Evolutionary conservation across 1,284 basidiomycete genomes (phyloP), one percentile per base, ranked within the genome.

Genomic region (Cryptococcus sp.): DNA sequence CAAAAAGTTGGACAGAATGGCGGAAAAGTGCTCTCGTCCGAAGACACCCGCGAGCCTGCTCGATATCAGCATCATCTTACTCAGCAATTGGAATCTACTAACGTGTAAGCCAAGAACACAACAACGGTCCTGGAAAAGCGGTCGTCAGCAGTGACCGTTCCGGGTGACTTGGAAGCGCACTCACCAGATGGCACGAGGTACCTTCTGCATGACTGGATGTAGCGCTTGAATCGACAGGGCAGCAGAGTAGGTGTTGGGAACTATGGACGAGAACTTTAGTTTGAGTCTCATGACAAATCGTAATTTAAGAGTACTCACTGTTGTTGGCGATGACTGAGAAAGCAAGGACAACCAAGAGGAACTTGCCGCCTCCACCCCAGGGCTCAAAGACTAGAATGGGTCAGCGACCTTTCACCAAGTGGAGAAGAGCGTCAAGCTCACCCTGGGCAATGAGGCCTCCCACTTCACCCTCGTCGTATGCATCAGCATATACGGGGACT

Each of bases 121-220:
- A 39, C 16, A 17, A 40, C n/a, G 20, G 41, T 44, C 41, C 41
- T 44, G 15, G 22, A 37, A 3, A 5, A 22, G 46, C 38, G 19
- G 20, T n/a, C 25, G 22, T 50, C 40, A 50, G 48, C 50, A 19
- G 15, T 8, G 41, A 8, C 3, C 7, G 2, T 19, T 5, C 13
- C n/a, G n/a, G n/a, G n/a, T 4, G 29, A 5, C 2, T 34, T 34
- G 29, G 5, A 62, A 83, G 25, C 86, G 57, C 45, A 85, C 62
- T 3, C 84, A 84, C 81, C 84, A 87, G 61, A 86, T 62, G 60
- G 86, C 83, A 39, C 86, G 81, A 0, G 86, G 87, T 10, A 88
- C 70, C 50, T 81, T 74, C 22, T 83, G 80, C 64, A 86, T 82
- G 0, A 80, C 78, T 1, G 84, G 83, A 37, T 82, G 80, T 15